These are phyloP conservation scores for Phylloporus sp. DNA, from an alignment of 768 basidiomycete genomes.

Conservation along the genomic window DNA sequence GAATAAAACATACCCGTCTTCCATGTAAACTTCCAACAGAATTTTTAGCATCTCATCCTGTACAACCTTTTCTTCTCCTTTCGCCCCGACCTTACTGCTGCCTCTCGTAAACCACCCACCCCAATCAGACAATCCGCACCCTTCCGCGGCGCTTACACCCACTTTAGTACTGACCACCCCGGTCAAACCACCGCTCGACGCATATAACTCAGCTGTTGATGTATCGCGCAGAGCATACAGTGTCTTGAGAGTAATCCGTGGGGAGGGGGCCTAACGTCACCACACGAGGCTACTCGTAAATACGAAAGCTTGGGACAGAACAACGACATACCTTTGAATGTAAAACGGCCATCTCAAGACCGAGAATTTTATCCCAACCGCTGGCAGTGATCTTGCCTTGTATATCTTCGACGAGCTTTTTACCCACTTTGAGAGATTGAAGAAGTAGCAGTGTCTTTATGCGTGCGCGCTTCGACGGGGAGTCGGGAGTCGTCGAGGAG, in stretches of 20 bases:
- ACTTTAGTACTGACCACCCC: conserved; percentile 58
- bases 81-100: conserved; percentile 47
- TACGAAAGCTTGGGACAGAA: neutral
- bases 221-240: conserved; percentile 71
- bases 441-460: conserved; percentile 78
- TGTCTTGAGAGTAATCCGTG: conserved; percentile 50
- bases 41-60: conserved; percentile 57
- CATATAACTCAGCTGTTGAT: conserved; percentile 81
- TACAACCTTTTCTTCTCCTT: conserved; percentile 38
- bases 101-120: conserved; percentile 37
- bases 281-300: neutral
- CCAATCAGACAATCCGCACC: conserved; percentile 40
- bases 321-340: conserved; percentile 60
- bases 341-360: conserved; percentile 73
- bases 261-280: conserved; percentile 5
- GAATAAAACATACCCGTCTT: conserved; percentile 54
- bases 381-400: conserved; percentile 15
- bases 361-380: conserved; percentile 48
- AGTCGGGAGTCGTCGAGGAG: conserved; percentile 77
- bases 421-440: conserved; percentile 37
- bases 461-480: conserved; percentile 65
- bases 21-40: conserved; percentile 80
- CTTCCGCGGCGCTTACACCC: conserved; percentile 52
- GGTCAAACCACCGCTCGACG: conserved; percentile 65
- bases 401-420: conserved; percentile 14